These are phyloP conservation scores for Nothophoma quercina DNA, from an alignment of 2,329 filamentous ascomycete genomes.

Conservation along the genomic window DNA sequence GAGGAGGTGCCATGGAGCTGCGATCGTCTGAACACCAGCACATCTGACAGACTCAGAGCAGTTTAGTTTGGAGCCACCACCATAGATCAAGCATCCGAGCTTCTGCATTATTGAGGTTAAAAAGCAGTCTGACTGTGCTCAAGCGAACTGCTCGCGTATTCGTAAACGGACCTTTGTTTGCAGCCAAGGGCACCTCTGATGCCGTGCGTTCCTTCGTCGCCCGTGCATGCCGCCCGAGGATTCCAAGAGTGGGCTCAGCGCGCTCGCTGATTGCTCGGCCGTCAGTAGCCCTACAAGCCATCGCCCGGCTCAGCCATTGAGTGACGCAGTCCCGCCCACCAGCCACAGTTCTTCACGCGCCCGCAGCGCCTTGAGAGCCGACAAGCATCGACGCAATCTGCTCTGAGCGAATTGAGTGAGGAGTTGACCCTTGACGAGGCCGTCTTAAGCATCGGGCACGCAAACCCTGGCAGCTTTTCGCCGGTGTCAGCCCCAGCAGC, in stretches of 20 bases:
- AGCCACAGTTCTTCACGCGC: conserved; percentile 31
- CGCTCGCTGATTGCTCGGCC: conserved; percentile 19
- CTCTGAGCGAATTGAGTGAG: conserved; percentile 20
- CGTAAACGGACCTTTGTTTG: conserved; percentile 2
- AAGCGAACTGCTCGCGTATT: not conserved
- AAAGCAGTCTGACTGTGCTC: not conserved
- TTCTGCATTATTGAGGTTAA: no score
- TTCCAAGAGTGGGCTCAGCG: conserved; percentile 6
- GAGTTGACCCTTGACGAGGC: conserved; percentile 17
- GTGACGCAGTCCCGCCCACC: conserved; percentile 28
- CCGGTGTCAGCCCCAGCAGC: conserved; percentile 32
- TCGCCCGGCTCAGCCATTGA: conserved; percentile 28
- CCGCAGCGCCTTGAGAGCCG: conserved; percentile 24
- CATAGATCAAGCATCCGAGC: not conserved
- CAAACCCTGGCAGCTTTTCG: conserved; percentile 17
- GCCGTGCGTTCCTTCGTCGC: conserved; percentile 19
- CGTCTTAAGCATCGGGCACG: conserved; percentile 15
- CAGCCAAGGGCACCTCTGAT: conserved; percentile 14
- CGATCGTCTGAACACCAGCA: conserved; percentile 7
- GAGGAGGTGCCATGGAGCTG: conserved; percentile 8
- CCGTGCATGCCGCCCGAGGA: conserved; percentile 10
- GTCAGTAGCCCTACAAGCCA: no score
- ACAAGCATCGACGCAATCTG: conserved; percentile 26
- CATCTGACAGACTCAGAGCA: conserved; percentile 5
- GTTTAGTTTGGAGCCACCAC: not conserved